Conservation (phyloP, 2,329 filamentous ascomycete species). For the Bipolaris sorokiniana region DNA sequence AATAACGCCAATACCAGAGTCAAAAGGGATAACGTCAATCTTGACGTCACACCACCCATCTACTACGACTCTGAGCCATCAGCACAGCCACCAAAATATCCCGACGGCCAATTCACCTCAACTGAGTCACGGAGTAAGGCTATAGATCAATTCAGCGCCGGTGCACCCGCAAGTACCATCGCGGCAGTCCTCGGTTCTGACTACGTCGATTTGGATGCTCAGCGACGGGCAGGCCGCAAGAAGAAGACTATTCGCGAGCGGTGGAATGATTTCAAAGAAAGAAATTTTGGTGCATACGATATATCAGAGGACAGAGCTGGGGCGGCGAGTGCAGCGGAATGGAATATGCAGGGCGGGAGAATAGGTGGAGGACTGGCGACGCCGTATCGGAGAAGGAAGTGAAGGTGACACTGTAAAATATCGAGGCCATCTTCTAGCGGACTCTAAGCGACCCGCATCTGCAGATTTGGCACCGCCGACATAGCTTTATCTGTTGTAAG, state of each 20-base stretch:
- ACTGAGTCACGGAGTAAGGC: not conserved
- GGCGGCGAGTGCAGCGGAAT: conserved; percentile 5
- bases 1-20: not conserved
- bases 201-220: conserved; percentile 11
- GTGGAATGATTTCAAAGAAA: conserved; percentile 16
- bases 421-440: too few species aligned
- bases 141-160: conserved; percentile 1
- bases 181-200: conserved; percentile 12
- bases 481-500: too few species aligned
- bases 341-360: conserved; percentile 14
- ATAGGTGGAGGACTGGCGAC: not conserved
- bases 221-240: conserved; percentile 14
- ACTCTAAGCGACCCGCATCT: too few species aligned
- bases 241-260: conserved; percentile 15
- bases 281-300: conserved; percentile 7
- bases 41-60: not conserved
- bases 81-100: conserved; percentile 15
- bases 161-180: conserved; percentile 8
- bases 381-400: conserved; percentile 6
- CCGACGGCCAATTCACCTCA: not conserved
- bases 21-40: not conserved
- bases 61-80: conserved; percentile 19
- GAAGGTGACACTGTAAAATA: not conserved
- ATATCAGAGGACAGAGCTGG: not conserved
- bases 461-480: too few species aligned